Conservation (phyloP, 106 monocot genomes). For the Iris macrosiphon region DNA sequence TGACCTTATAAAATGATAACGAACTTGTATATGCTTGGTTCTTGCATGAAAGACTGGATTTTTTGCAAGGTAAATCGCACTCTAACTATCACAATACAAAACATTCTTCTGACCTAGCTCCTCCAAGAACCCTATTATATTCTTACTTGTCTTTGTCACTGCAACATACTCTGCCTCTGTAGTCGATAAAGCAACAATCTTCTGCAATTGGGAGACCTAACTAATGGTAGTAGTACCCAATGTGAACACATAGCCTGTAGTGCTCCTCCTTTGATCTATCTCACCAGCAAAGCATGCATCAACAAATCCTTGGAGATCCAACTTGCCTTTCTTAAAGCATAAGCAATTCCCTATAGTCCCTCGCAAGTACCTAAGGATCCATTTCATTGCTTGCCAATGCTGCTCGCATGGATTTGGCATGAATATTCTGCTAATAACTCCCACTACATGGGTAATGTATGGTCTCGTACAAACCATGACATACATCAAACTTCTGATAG, state of each 20-base stretch:
- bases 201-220: not conserved
- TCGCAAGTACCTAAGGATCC: not conserved
- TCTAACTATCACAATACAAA: not conserved
- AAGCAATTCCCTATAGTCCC: not conserved
- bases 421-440: not conserved
- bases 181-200: not conserved
- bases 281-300: not conserved
- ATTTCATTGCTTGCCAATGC: no score
- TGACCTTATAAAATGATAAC: not conserved
- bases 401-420: no score
- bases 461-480: not conserved
- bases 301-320: not conserved
- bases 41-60: not conserved
- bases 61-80: conserved; percentile 7
- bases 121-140: not conserved
- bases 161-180: conserved; percentile 2
- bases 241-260: not conserved
- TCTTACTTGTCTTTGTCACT: not conserved
- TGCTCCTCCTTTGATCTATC: not conserved
- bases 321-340: not conserved
- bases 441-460: not conserved
- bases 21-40: not conserved
- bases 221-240: not conserved
- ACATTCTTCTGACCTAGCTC: not conserved
- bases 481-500: conserved; percentile 1